A percentile compares a stretch with the other conserved stretches of the same genome.
Conservation (phyloP, 257 asterid species). For the Lantana camara region DNA sequence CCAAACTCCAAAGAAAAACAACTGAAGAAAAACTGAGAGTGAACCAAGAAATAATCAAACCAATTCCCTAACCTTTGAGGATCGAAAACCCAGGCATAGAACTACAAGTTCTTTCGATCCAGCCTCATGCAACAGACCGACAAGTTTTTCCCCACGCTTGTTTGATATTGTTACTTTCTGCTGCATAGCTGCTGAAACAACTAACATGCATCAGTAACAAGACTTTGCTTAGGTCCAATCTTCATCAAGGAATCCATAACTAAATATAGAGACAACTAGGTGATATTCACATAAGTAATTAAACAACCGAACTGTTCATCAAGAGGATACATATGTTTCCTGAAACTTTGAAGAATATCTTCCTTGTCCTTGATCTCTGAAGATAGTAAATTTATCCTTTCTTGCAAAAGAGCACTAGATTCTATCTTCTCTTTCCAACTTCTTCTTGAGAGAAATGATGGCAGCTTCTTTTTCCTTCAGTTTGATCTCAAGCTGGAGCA, state of each 20-base stretch:
- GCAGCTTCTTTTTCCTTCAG: too few relatives aligned
- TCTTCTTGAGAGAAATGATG: too few relatives aligned
- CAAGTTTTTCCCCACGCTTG: conserved; percentile 53
- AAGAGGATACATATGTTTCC: neutral
- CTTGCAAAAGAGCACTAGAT: conserved; percentile 49
- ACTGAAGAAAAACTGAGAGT: neutral
- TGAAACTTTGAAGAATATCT: too few relatives aligned
- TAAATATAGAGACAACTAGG: neutral
- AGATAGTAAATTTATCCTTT: too few relatives aligned
- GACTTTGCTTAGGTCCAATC: neutral
- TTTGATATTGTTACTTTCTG: conserved; percentile 39
- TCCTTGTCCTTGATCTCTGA: too few relatives aligned
- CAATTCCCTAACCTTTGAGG: conserved; percentile 41
- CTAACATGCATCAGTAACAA: conserved; percentile 14
- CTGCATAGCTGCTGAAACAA: conserved; percentile 40
- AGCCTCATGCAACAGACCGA: conserved; percentile 52
- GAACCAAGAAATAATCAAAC: conserved; percentile 2
- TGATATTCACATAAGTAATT: neutral
- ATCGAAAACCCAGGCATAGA: conserved; percentile 51
- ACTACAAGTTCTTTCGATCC: conserved; percentile 43
- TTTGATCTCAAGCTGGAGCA: too few relatives aligned
- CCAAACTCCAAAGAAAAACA: conserved; percentile 1
- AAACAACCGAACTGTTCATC: conserved; percentile 1
- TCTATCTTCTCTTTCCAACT: conserved; percentile 68
- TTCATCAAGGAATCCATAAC: neutral